Evolutionary conservation across 768 basidiomycete species (phyloP), one percentile per base, ranked within the genome.

Genomic region (Nidularia pulvinata): DNA sequence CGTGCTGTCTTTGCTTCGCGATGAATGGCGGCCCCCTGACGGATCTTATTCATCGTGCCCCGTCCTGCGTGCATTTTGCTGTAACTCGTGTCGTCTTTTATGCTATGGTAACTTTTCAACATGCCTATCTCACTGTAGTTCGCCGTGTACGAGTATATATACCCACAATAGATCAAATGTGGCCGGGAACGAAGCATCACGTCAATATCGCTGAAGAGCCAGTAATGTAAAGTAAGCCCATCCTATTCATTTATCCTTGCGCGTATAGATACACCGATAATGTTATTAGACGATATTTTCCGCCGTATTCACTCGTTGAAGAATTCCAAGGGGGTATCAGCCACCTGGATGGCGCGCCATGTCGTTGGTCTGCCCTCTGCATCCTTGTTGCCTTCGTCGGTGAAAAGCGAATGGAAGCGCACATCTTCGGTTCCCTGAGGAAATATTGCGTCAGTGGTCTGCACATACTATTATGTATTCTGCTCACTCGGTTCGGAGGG

Each of bases 401-500:
- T 89, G 67, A 82, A 84, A 43, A 91, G 65, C 3, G 88, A 89
- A 65, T 92, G 90, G 69, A 90, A 90, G 39, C 55, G 69, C 50
- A 91, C 80, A 56, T 89, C 86, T 56, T 84, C 79, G 1, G 71
- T 69, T 43, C 86, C 88, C 87, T 91, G 52, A 13, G 59, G 55
- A 14, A 46, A 36, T 37, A 47, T 64, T 51, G 53, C 4, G 50
- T 48, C 37, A 25, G 35, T 45, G n/a, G 30, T 43, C 34, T 52
- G 14, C 36, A 30, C 25, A 7, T 22, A 35, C 9, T 11, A 37
- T 34, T 46, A 37, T n/a, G 48, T 35, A 51, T 16, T 30, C 25
- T 46, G 64, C 78, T 54, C 66, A 85, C 88, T 67, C 80, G 76
- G 71, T 88, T 86, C 1, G 85, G 88, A 49, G 89, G 85, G 61